Conservation (phyloP, 371 early-diverging fungal species). For the Saksenaea vasiformis region DNA sequence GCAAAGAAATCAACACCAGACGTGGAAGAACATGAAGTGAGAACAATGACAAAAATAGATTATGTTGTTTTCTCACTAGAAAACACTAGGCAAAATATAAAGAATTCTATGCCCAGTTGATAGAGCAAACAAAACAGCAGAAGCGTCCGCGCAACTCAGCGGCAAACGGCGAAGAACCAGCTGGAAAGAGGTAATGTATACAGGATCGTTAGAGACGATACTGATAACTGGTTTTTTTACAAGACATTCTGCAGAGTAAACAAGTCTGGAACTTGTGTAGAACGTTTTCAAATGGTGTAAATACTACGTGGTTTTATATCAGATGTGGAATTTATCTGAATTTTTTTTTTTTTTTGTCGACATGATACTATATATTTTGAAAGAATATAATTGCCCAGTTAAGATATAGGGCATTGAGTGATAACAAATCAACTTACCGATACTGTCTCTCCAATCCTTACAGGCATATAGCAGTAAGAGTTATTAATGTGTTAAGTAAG, state of each 20-base stretch:
- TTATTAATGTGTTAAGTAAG: too few relatives aligned
- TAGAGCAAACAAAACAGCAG: slow-evolving; percentile 10
- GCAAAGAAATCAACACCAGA: slow-evolving; percentile 2
- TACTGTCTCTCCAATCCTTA: too few relatives aligned
- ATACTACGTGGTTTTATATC: not conserved
- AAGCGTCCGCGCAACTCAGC: not conserved
- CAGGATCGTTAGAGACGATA: not conserved
- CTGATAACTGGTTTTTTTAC: not conserved
- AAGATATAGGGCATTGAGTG: too few relatives aligned
- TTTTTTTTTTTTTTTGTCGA: too few relatives aligned
- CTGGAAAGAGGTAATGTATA: not conserved
- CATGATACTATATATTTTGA: too few relatives aligned
- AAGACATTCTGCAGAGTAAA: not conserved
- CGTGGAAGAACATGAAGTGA: slow-evolving; percentile 14
- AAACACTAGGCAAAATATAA: slow-evolving; percentile 5
- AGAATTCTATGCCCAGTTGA: slow-evolving; percentile 13
- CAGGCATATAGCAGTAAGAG: too few relatives aligned
- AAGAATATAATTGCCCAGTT: too few relatives aligned
- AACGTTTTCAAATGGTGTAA: not conserved
- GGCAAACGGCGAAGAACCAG: not conserved
- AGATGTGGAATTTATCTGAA: too few relatives aligned
- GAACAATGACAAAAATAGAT: not conserved
- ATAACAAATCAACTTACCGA: too few relatives aligned
- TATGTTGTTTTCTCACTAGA: not conserved
- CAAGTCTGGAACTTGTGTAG: slow-evolving; percentile 3